Evolutionary conservation across 176 grass and related monocot genomes (phyloP).

Genomic region (Eremochloa ophiuroides): DNA sequence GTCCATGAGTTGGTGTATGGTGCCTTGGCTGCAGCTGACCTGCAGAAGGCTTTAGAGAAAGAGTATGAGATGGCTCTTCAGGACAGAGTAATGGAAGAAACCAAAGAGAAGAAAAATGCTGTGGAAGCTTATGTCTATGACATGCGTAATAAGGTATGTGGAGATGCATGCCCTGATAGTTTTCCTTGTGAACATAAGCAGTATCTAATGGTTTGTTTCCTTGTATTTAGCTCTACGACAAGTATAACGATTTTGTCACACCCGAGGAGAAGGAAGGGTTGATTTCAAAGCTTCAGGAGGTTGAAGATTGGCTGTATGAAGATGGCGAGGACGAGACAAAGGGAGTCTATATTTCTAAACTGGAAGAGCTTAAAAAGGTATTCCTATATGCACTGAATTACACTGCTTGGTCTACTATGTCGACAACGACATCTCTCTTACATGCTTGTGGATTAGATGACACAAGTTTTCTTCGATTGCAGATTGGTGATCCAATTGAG

Average conservation of each 20-base stretch:
- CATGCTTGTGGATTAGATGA: neutral
- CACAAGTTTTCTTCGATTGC: neutral
- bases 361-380: constrained; percentile 84
- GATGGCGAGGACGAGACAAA: constrained; percentile 97
- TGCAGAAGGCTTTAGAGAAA: too few species aligned
- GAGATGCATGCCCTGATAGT: too few species aligned
- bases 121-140: too few species aligned
- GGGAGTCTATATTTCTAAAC: constrained; percentile 91
- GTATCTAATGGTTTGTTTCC: neutral
- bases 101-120: too few species aligned
- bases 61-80: too few species aligned
- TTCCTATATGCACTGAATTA: neutral
- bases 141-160: too few species aligned
- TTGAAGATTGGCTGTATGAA: constrained; percentile 96
- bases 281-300: constrained; percentile 69
- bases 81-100: too few species aligned
- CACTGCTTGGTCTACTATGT: neutral
- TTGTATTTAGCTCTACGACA: constrained; percentile 63
- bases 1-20: constrained; percentile 60
- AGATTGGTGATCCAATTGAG: too few species aligned
- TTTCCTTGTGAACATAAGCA: too few species aligned
- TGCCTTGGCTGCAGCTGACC: constrained; percentile 39
- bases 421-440: neutral
- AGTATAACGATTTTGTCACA: constrained; percentile 63
- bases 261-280: constrained; percentile 57